phyloP scores from a whole-genome alignment of 495 filamentous ascomycete species.

The Extremus antarcticus region DNA sequence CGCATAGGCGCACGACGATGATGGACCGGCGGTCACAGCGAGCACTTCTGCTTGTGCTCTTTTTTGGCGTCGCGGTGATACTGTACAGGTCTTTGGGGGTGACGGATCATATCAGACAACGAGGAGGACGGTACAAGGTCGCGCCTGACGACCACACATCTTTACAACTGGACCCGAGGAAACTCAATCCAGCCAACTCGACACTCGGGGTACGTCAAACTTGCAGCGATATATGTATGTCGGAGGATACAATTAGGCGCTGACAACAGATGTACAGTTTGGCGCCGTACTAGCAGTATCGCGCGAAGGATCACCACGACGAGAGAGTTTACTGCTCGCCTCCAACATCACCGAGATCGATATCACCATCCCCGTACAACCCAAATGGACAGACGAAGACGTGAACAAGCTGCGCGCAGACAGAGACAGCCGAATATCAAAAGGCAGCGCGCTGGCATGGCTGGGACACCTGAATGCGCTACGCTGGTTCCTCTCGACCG shows the following conservation, averaged over 20 bases:
- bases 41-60: neutral
- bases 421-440: constrained; percentile 14
- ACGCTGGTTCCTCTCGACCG: constrained; percentile 32
- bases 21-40: constrained; percentile 11
- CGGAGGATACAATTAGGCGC: neutral
- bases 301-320: constrained; percentile 18
- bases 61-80: constrained; percentile 1
- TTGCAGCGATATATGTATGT: neutral
- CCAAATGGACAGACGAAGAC: constrained; percentile 28
- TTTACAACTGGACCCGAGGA: neutral
- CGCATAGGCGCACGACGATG: too few relatives aligned
- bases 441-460: constrained; percentile 27
- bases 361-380: constrained; percentile 28
- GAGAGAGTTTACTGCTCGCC: constrained; percentile 22
- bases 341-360: constrained; percentile 30
- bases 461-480: constrained; percentile 29
- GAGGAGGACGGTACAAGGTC: neutral
- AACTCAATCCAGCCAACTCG: neutral
- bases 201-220: constrained; percentile 1
- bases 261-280: constrained; percentile 16
- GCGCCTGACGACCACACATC: neutral
- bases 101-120: neutral
- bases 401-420: constrained; percentile 15
- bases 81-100: neutral
- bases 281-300: constrained; percentile 29